These are phyloP conservation scores for Cephaloascus fragrans DNA, from an alignment of 805 yeast genomes.

Conservation along the genomic window DNA sequence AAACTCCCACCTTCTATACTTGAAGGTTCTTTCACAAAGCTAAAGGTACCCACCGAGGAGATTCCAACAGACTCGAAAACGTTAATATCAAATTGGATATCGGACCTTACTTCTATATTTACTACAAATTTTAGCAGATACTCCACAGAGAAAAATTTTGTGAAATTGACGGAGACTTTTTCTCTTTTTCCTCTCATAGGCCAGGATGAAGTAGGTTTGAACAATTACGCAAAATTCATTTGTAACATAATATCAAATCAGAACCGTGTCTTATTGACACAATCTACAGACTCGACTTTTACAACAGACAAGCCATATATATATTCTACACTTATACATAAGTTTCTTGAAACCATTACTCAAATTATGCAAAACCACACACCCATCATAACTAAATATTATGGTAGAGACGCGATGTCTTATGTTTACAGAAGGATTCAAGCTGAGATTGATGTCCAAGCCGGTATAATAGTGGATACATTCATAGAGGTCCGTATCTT, in stretches of 20 bases:
- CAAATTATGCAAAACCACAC: slow-evolving; percentile 81
- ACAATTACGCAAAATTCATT: slow-evolving; percentile 76
- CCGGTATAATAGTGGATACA: slow-evolving; percentile 80
- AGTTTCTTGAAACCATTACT: slow-evolving; percentile 76
- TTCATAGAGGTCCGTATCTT: slow-evolving; percentile 67
- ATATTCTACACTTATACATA: slow-evolving; percentile 51
- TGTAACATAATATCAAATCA: slow-evolving; percentile 78
- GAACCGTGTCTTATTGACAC: slow-evolving; percentile 53
- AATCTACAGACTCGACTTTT: slow-evolving; percentile 20
- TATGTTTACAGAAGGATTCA: slow-evolving; percentile 68
- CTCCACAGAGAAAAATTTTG: slow-evolving; percentile 55
- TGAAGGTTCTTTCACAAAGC: slow-evolving; percentile 61
- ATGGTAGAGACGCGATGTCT: slow-evolving; percentile 56
- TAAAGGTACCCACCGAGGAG: slow-evolving; percentile 78
- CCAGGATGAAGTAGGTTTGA: slow-evolving; percentile 59
- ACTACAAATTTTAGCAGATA: slow-evolving; percentile 59
- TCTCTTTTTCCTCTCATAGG: slow-evolving; percentile 83
- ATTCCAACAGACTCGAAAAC: slow-evolving; percentile 69
- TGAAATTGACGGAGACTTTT: slow-evolving; percentile 66
- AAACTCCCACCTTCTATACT: slow-evolving; percentile 43
- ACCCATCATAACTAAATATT: slow-evolving; percentile 62
- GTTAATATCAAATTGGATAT: slow-evolving; percentile 49
- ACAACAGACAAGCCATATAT: slow-evolving; percentile 32
- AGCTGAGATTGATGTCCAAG: slow-evolving; percentile 86
- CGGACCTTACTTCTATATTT: slow-evolving; percentile 48